A percentile compares a stretch with the other conserved stretches of the same genome.
Conservation (phyloP, 495 filamentous ascomycete species). For the Xylaria nigripes region DNA sequence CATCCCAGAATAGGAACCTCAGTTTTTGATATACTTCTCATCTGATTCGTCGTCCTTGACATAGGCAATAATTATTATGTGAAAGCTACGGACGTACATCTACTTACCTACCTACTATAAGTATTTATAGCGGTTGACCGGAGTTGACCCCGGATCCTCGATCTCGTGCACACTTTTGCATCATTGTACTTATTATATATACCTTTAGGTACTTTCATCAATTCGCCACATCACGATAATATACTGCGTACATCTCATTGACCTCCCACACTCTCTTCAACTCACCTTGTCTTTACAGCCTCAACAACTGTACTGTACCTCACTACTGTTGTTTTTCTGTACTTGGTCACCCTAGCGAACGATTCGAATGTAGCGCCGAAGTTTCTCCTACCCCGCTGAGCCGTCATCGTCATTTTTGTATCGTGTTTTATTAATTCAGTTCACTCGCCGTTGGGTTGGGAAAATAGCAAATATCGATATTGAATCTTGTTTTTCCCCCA, state of each 20-base stretch:
- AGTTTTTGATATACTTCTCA: neutral
- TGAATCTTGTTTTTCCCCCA: neutral
- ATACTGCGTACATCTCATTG: too few species aligned
- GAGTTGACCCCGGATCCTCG: neutral
- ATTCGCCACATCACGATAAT: constrained; percentile 3
- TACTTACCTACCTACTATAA: too few species aligned
- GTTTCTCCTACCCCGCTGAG: neutral
- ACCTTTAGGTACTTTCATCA: too few species aligned
- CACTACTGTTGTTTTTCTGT: neutral
- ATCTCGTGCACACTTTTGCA: neutral
- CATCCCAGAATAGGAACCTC: neutral
- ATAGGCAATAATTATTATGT: too few species aligned
- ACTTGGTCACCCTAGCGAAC: neutral
- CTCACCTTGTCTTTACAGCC: too few species aligned
- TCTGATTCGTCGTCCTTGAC: constrained; percentile 2
- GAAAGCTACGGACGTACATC: neutral
- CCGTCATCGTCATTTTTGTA: neutral
- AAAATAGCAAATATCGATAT: neutral
- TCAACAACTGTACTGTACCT: too few species aligned
- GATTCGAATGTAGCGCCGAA: neutral
- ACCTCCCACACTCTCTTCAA: too few species aligned
- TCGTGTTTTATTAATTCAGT: too few species aligned
- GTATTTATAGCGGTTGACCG: neutral
- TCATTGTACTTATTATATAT: too few species aligned
- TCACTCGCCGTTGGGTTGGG: neutral